These are phyloP conservation scores for Lachancea cidri DNA, from an alignment of 805 yeast species.

Conservation along the genomic window DNA sequence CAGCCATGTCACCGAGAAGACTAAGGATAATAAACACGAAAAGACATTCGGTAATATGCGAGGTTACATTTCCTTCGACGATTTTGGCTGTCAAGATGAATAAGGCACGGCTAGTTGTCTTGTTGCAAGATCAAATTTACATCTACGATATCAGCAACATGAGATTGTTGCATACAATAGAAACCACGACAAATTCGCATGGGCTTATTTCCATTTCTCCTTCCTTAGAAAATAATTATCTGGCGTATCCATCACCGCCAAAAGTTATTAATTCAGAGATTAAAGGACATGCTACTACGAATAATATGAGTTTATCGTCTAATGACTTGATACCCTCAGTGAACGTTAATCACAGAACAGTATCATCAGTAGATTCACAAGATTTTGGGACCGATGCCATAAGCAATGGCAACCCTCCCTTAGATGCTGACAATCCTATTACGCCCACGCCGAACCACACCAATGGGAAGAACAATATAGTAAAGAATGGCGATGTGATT, in stretches of 20 bases:
- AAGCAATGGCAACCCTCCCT: neutral
- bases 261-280: conserved; percentile 39
- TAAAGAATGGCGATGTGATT: conserved; percentile 58
- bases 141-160: conserved; percentile 70
- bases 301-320: conserved; percentile 20
- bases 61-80: conserved; percentile 60
- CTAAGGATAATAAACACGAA: conserved; percentile 81
- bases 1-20: conserved; percentile 69
- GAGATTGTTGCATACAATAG: conserved; percentile 54
- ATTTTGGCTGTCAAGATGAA: conserved; percentile 60
- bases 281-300: conserved; percentile 27
- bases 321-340: conserved; percentile 1
- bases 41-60: conserved; percentile 54
- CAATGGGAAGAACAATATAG: conserved; percentile 10
- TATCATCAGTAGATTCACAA: neutral
- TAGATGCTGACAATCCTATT: conserved; percentile 1
- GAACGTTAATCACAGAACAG: neutral
- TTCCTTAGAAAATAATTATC: conserved; percentile 43
- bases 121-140: conserved; percentile 59
- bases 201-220: conserved; percentile 64
- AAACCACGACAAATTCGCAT: conserved; percentile 41
- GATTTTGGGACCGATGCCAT: neutral
- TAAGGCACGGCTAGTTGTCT: conserved; percentile 56
- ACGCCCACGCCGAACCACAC: conserved; percentile 6
- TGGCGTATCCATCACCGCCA: conserved; percentile 78